phyloP scores from a whole-genome alignment of 23 red algal genomes.

The Gracilaria domingensis region DNA sequence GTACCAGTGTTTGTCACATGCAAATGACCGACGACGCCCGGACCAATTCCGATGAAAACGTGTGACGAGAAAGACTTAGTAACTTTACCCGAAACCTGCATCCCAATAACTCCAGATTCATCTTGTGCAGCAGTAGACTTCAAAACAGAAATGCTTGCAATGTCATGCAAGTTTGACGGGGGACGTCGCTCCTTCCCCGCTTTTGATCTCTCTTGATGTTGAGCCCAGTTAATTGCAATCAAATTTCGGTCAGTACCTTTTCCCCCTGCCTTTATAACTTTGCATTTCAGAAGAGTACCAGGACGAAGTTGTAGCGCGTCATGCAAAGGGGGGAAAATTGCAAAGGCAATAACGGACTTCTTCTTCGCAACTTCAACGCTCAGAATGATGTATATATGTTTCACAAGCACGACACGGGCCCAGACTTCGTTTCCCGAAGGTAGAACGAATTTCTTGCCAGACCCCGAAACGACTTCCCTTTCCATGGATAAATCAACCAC shows the following conservation, averaged over 20 bases:
- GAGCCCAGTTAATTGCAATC: conserved; percentile 46
- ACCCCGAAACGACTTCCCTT: conserved; percentile 40
- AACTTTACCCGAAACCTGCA: conserved; percentile 50
- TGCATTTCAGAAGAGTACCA: conserved; percentile 39
- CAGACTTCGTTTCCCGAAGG: background rate
- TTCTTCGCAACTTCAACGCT: conserved; percentile 39
- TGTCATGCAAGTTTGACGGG: background rate
- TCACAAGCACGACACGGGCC: conserved; percentile 66
- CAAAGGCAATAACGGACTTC: conserved; percentile 60
- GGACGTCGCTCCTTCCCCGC: background rate
- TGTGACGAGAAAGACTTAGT: conserved; percentile 33
- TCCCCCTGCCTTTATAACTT: conserved; percentile 5
- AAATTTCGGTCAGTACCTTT: conserved; percentile 12
- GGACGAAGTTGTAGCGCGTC: conserved; percentile 38
- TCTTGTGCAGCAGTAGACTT: conserved; percentile 19
- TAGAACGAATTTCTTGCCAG: conserved; percentile 13
- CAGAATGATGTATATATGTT: conserved; percentile 71
- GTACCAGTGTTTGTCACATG: conserved; percentile 47
- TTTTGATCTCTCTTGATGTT: background rate
- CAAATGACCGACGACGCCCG: conserved; percentile 51
- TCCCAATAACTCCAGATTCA: conserved; percentile 38
- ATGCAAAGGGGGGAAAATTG: conserved; percentile 27
- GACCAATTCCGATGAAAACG: conserved; percentile 33
- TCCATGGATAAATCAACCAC: conserved; percentile 72
- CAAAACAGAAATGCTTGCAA: conserved; percentile 9